Evolutionary conservation across 768 basidiomycete species (phyloP).

Genomic region (Tulasnella sp.): DNA sequence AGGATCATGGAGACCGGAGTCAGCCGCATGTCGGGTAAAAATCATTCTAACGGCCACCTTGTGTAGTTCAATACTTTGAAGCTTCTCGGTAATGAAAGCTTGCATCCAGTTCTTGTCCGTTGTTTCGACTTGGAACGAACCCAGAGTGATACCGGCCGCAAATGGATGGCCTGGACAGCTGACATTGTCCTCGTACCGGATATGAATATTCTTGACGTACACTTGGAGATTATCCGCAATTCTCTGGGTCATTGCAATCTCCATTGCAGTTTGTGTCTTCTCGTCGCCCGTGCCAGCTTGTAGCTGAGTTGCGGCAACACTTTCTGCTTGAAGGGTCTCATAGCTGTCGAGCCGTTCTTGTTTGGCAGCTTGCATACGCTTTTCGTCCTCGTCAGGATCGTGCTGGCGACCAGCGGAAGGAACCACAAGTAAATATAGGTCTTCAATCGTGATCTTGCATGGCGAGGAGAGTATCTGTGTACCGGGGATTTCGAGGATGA

Average conservation of each 20-base stretch:
- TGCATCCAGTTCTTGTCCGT: constrained; percentile 85
- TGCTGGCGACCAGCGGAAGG: constrained; percentile 64
- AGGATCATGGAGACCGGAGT: neutral
- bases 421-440: constrained; percentile 90
- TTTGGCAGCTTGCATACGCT: constrained; percentile 77
- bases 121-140: constrained; percentile 82
- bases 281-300: constrained; percentile 28
- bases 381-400: constrained; percentile 81
- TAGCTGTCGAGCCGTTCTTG: constrained; percentile 84
- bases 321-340: constrained; percentile 68
- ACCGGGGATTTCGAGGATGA: constrained; percentile 84
- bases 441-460: constrained; percentile 85
- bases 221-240: constrained; percentile 95
- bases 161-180: constrained; percentile 96
- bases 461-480: constrained; percentile 85
- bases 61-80: constrained; percentile 82
- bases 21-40: constrained; percentile 20
- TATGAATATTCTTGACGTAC: constrained; percentile 90
- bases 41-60: constrained; percentile 51
- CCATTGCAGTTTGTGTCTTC: constrained; percentile 76
- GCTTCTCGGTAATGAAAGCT: constrained; percentile 53
- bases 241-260: constrained; percentile 78
- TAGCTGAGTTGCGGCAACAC: constrained; percentile 46
- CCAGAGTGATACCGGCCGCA: constrained; percentile 82
- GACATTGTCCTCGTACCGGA: constrained; percentile 92